These are phyloP conservation scores for Globisporangium middletonii DNA, from an alignment of 352 stramenopile genomes.

Conservation along the genomic window DNA sequence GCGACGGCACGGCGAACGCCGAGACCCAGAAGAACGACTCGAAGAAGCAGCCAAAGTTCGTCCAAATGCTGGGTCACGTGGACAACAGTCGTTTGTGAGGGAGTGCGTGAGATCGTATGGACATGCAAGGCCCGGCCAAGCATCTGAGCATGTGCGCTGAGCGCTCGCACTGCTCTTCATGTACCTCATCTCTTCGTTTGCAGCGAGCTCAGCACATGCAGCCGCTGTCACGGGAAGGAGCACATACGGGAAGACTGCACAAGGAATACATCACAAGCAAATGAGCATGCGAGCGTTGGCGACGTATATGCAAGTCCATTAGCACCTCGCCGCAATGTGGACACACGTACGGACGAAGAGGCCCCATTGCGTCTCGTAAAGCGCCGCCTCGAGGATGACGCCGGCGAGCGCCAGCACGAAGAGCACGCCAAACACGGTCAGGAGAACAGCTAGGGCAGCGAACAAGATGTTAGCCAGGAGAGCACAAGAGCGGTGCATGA, in stretches of 20 bases:
- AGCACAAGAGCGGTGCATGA: too few species aligned
- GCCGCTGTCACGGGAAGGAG: conserved; percentile 55
- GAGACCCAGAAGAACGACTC: conserved; percentile 67
- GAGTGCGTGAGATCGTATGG: neutral
- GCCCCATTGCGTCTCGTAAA: conserved; percentile 57
- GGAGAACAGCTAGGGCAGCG: conserved; percentile 25
- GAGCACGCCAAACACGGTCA: conserved; percentile 35
- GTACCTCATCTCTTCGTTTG: conserved; percentile 46
- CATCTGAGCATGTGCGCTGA: neutral
- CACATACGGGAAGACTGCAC: conserved; percentile 56
- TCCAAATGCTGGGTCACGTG: conserved; percentile 25
- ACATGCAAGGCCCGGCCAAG: too few species aligned
- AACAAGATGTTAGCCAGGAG: neutral
- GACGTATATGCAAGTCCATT: neutral
- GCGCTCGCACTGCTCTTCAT: neutral
- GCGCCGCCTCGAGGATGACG: conserved; percentile 51
- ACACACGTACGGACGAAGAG: conserved; percentile 47
- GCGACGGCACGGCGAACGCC: conserved; percentile 50
- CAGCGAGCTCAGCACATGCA: conserved; percentile 40
- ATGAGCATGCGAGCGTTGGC: neutral
- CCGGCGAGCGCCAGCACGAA: conserved; percentile 49
- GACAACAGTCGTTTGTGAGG: neutral
- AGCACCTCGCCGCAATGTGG: too few species aligned
- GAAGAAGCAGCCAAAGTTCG: conserved; percentile 69
- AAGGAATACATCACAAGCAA: neutral